Percentiles rank a stretch among this genome's conserved stretches.
Evolutionary conservation across 2,329 filamentous ascomycete species (phyloP).

Genomic region (Fusarium virguliforme): DNA sequence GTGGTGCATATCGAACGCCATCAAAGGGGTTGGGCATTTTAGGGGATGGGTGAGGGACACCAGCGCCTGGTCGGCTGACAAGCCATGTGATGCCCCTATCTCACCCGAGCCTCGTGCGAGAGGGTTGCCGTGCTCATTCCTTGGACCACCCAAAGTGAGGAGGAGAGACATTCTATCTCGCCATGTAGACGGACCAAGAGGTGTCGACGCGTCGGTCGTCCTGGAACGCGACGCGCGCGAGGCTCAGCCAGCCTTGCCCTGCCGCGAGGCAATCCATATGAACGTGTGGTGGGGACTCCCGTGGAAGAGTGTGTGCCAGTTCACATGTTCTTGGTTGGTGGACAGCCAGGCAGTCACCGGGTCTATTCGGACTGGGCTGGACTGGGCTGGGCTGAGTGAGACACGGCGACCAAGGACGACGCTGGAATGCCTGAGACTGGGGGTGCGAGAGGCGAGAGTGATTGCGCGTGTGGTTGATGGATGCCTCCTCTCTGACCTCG

Average conservation of each 20-base stretch:
- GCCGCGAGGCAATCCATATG: neutral
- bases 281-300: slow-evolving; percentile 38
- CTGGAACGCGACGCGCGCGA: slow-evolving; percentile 42
- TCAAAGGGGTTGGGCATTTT: slow-evolving; percentile 28
- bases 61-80: slow-evolving; percentile 48
- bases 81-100: slow-evolving; percentile 49
- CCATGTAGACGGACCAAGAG: slow-evolving; percentile 11
- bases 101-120: slow-evolving; percentile 20
- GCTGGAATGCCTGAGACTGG: slow-evolving; percentile 34
- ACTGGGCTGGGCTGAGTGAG: slow-evolving; percentile 33
- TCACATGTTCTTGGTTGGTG: slow-evolving; percentile 39
- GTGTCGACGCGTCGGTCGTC: slow-evolving; percentile 38
- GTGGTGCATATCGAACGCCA: slow-evolving; percentile 33
- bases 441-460: slow-evolving; percentile 32
- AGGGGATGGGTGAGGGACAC: slow-evolving; percentile 35
- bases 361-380: slow-evolving; percentile 33
- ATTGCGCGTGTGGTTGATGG: slow-evolving; percentile 25
- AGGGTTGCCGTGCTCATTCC: slow-evolving; percentile 34
- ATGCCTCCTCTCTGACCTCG: slow-evolving; percentile 33
- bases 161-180: slow-evolving; percentile 19
- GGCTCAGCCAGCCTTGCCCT: slow-evolving; percentile 44
- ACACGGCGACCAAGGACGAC: slow-evolving; percentile 38
- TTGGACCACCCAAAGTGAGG: slow-evolving; percentile 19
- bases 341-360: slow-evolving; percentile 43
- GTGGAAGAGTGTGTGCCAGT: slow-evolving; percentile 33